Base-by-base conservation (phyloP, 495 filamentous ascomycete genomes). In the Pseudevernia furfuracea region DNA sequence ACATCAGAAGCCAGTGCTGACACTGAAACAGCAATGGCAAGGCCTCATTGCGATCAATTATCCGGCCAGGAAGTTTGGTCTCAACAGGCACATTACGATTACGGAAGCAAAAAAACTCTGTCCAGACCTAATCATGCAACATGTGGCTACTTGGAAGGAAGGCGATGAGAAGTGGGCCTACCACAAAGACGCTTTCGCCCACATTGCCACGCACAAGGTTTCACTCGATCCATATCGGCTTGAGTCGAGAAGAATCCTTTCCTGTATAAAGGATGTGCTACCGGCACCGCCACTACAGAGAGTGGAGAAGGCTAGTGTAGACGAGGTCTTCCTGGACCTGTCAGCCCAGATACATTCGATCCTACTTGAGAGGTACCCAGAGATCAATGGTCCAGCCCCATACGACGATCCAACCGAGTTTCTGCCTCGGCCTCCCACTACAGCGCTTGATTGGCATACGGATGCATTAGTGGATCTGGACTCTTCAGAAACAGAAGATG, bases 31-130 rank as follows among this genome's bases (percentile, higher is more conserved):
- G 60, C 76, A 80, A 65, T 81, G 84, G 84, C 80, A 84, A 74
- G 92, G 89, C 21, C 81, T 98, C 23, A 97, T 98, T 62, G 94
- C 94, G 9, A 85, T 98, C 72, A 98, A 98, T 73, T 98, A 98
- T 71, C 87, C 94, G 2, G 91, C 94, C 14, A 84, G 94, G 21
- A 79, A 80, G 0, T 94, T 83, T 66, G 91, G 90, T 11, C 85
- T 98, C 41, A 87, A 78, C 48, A 77, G 93, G 32, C 87, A 90
- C 74, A 73, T 92, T 55, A 86, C 84, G 9, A 83, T 87, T 43
- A 80, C 77, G 10, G 95, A 97, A 70, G 94, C 94, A n/a, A 87
- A 85, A 75, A 93, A 94, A 74, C 73, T 89, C 48, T 97, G 95
- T 69, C 91, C 94, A 34, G 81, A 88, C 17, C 78, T 98, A 39